Conservation (phyloP, 257 asterid species). For the Oldenlandia corymbosa region DNA sequence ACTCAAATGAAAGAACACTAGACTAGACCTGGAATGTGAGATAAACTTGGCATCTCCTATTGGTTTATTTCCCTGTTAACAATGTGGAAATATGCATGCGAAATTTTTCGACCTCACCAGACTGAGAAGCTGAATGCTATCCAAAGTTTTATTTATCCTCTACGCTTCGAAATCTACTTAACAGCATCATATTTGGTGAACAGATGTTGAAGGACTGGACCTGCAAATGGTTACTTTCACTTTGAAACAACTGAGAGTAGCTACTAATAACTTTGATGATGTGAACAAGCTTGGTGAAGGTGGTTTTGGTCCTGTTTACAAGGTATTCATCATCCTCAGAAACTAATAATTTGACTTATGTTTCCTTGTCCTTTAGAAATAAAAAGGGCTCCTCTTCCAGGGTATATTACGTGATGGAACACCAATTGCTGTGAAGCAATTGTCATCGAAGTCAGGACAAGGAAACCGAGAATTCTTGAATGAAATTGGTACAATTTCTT, state of each 20-base stretch:
- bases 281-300: constrained; percentile 88
- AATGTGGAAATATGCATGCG: too few relatives aligned
- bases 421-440: constrained; percentile 75
- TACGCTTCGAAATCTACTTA: background rate
- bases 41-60: background rate
- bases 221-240: constrained; percentile 62
- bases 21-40: background rate
- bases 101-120: background rate
- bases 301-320: constrained; percentile 92
- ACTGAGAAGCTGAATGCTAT: background rate
- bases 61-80: too few relatives aligned
- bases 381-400: constrained; percentile 32
- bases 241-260: constrained; percentile 69
- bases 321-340: constrained; percentile 34
- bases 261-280: constrained; percentile 76
- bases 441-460: constrained; percentile 73
- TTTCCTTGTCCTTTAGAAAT: background rate
- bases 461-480: constrained; percentile 80
- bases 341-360: background rate
- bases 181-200: constrained; percentile 12
- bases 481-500: constrained; percentile 83
- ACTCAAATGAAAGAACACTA: background rate
- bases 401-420: constrained; percentile 69
- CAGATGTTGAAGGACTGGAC: constrained; percentile 63
- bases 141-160: background rate